Evolutionary conservation across 2,329 filamentous ascomycete genomes (phyloP), one percentile per base, ranked within the genome.

Genomic region (Fusarium sambucinum): DNA sequence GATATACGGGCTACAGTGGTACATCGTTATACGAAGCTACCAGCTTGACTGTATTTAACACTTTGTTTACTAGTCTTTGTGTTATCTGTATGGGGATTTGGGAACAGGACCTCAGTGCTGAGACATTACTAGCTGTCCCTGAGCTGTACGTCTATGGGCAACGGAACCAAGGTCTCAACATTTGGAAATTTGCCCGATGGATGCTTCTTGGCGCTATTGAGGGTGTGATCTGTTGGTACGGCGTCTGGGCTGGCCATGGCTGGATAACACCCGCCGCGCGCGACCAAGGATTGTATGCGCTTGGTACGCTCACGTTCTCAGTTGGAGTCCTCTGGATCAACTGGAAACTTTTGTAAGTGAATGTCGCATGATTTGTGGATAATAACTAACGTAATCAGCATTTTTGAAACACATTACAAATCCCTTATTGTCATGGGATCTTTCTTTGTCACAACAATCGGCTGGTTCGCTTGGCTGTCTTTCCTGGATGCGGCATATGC

Each of bases 21-120:
- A 97, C 94, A 1, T 96, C 92, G 55, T 84, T 98, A 21, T 97
- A 97, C 81, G 94, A 98, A 78, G 88, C 88, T 3, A 95, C 92
- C 81, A 93, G 90, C 68, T 80, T 98, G 75, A 96, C 92, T 46
- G 93, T 97, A 76, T 95, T 97, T 82, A 98, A 98, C 76, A 96
- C 93, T 2, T 86, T 97, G 14, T 98, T 98, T 79, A 97, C 95
- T 1, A 96, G 92, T 60, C 83, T 97, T 4, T 90, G 91, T 41
- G 92, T 96, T 25, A 96, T 98, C 67, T 92, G 96, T 73, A 87
- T 97, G 68, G 95, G 94, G 13, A 90, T 97, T 19, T 97, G 96
- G 80, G 94, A 97, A 75, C 93, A 97, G 77, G 95, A 98, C 75
- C 85, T 98, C 4, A 83, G 86, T 6, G 91, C 94, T 0, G 89